Evolutionary conservation across 1,139 yeast species (phyloP).

Genomic region (Hanseniaspora sp.): DNA sequence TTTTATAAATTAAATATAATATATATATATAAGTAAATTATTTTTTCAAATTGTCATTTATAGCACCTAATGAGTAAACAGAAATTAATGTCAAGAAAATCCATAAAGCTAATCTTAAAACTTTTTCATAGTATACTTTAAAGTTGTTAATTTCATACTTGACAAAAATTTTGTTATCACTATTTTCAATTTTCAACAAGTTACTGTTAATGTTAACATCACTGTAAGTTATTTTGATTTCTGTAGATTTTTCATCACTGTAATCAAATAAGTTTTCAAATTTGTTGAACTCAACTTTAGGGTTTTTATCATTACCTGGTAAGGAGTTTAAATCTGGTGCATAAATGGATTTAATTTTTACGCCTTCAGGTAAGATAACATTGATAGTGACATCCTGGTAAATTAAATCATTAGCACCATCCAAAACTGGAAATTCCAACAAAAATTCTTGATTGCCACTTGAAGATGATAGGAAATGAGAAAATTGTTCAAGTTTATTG

Average conservation of each 20-base stretch:
- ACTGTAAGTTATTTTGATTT: constrained; percentile 9
- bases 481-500: constrained; percentile 42
- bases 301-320: constrained; percentile 64
- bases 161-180: constrained; percentile 42
- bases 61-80: constrained; percentile 36
- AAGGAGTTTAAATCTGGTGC: constrained; percentile 34
- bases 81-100: constrained; percentile 53
- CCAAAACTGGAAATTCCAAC: constrained; percentile 58
- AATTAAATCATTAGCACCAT: constrained; percentile 57
- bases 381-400: constrained; percentile 54
- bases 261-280: constrained; percentile 63
- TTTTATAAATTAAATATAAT: neutral
- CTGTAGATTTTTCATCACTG: constrained; percentile 33
- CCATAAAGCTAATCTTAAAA: constrained; percentile 54
- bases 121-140: constrained; percentile 48
- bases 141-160: constrained; percentile 48
- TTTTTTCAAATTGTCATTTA: constrained; percentile 21
- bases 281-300: constrained; percentile 65
- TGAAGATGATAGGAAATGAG: constrained; percentile 32
- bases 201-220: constrained; percentile 11
- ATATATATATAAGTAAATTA: neutral
- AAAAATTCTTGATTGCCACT: constrained; percentile 45
- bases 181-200: constrained; percentile 6
- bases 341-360: constrained; percentile 48
- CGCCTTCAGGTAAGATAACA: constrained; percentile 80